Conservation (phyloP, 345 rosid genomes). For the Aegle marmelos region DNA sequence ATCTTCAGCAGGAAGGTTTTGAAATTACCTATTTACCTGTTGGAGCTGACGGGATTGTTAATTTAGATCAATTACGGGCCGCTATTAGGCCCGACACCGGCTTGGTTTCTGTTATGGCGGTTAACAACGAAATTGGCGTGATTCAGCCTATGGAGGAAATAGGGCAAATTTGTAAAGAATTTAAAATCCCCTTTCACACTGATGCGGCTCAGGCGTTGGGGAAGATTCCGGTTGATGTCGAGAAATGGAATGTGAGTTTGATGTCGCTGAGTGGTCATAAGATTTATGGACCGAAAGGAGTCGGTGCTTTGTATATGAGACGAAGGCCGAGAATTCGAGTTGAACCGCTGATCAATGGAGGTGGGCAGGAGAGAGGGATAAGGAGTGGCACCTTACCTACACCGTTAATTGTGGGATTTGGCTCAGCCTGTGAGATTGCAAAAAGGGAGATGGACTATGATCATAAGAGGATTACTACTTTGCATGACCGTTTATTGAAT, state of each 20-base stretch:
- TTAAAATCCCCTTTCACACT: constrained; percentile 76
- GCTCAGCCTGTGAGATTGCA: constrained; percentile 83
- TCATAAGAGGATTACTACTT: constrained; percentile 50
- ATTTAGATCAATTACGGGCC: constrained; percentile 54
- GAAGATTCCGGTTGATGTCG: constrained; percentile 86
- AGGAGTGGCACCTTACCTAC: constrained; percentile 91
- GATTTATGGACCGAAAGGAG: constrained; percentile 87
- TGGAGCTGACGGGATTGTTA: constrained; percentile 62
- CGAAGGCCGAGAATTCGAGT: constrained; percentile 80
- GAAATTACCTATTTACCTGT: constrained; percentile 92
- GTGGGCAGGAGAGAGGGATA: constrained; percentile 98
- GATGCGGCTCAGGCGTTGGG: constrained; percentile 96
- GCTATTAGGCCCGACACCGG: constrained; percentile 85
- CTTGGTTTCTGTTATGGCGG: constrained; percentile 87
- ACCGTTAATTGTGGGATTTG: constrained; percentile 83
- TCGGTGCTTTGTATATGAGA: constrained; percentile 88
- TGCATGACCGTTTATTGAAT: constrained; percentile 70
- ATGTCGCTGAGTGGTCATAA: constrained; percentile 97
- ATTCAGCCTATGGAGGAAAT: constrained; percentile 93
- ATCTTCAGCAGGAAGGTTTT: constrained; percentile 92
- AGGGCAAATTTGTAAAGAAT: constrained; percentile 77
- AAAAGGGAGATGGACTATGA: constrained; percentile 92
- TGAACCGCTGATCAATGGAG: constrained; percentile 94
- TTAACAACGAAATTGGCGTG: constrained; percentile 94
- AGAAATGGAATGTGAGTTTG: constrained; percentile 84